phyloP scores from a whole-genome alignment of 2,329 filamentous ascomycete genomes.

The Alternaria triticina region DNA sequence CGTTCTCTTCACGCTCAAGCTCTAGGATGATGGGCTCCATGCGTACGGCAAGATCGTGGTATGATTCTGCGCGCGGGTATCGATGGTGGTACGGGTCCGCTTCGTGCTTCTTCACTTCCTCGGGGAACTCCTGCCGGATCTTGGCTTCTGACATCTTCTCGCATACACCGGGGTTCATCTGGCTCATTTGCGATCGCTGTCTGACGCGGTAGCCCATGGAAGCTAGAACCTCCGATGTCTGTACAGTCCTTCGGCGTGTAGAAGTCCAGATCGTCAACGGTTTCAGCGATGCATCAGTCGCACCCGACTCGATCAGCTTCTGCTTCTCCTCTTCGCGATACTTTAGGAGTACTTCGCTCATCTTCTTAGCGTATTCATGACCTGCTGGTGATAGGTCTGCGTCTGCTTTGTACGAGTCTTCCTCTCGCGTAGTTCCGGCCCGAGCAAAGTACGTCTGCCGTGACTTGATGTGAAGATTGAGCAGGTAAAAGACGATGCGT shows the following conservation, averaged over 20 bases:
- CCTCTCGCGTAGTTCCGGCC: slow-evolving; percentile 82
- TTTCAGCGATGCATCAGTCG: slow-evolving; percentile 71
- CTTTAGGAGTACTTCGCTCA: slow-evolving; percentile 78
- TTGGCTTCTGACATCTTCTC: slow-evolving; percentile 87
- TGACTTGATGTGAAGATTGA: slow-evolving; percentile 96
- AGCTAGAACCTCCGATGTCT: slow-evolving; percentile 84
- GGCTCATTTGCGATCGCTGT: slow-evolving; percentile 94
- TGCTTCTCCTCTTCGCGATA: slow-evolving; percentile 84
- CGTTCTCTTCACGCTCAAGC: slow-evolving; percentile 93
- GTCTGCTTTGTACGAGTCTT: slow-evolving; percentile 91
- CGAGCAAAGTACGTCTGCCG: slow-evolving; percentile 92
- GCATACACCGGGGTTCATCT: slow-evolving; percentile 94
- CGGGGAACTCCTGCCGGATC: slow-evolving; percentile 82
- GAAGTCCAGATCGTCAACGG: slow-evolving; percentile 94
- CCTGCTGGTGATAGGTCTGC: slow-evolving; percentile 83
- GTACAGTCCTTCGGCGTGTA: slow-evolving; percentile 84
- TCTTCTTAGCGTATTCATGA: slow-evolving; percentile 70
- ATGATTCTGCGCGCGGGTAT: slow-evolving; percentile 96
- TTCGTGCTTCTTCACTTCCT: slow-evolving; percentile 92
- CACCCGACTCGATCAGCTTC: slow-evolving; percentile 71
- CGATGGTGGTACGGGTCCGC: slow-evolving; percentile 95
- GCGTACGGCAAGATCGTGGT: slow-evolving; percentile 97
- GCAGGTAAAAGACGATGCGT: slow-evolving; percentile 96
- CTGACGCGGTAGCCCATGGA: slow-evolving; percentile 82
- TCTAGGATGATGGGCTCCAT: slow-evolving; percentile 98